These are phyloP conservation scores for Gnomoniopsis sp. DNA, from an alignment of 2,329 filamentous ascomycete species.

Conservation along the genomic window DNA sequence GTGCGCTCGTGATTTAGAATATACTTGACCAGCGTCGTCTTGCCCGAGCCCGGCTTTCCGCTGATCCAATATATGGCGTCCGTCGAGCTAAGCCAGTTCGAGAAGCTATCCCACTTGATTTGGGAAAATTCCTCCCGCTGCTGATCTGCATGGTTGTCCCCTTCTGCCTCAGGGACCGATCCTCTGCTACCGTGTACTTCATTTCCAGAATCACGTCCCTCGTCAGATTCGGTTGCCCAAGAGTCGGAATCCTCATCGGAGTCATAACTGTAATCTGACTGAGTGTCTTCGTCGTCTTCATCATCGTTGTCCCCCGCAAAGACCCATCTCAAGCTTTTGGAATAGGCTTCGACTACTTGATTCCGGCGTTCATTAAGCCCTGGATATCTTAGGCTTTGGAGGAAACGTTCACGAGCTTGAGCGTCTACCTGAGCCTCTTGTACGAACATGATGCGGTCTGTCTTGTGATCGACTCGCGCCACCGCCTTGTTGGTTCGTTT, in stretches of 20 bases:
- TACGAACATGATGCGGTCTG: not conserved
- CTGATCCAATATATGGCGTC: slow-evolving; percentile 26
- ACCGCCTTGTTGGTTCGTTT: not conserved
- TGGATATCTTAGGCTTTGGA: slow-evolving; percentile 1
- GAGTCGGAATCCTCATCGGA: not conserved
- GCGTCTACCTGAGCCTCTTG: not conserved
- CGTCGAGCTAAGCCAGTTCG: slow-evolving; percentile 7
- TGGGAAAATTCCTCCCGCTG: not conserved
- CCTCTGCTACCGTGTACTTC: not conserved
- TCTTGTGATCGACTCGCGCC: not conserved
- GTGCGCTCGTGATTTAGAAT: slow-evolving; percentile 20
- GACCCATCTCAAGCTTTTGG: not conserved
- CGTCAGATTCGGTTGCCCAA: not conserved
- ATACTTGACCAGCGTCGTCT: slow-evolving; percentile 30
- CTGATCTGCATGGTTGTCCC: no score
- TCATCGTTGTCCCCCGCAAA: not conserved
- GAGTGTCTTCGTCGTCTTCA: not conserved
- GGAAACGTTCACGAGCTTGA: not conserved
- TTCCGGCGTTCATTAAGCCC: slow-evolving; percentile 2
- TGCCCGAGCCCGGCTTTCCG: slow-evolving; percentile 31
- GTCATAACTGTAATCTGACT: not conserved
- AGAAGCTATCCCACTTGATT: not conserved
- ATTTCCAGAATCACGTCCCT: not conserved
- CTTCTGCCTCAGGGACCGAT: not conserved
- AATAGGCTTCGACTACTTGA: not conserved